Evolutionary conservation across 1,284 basidiomycete species (phyloP).

Genomic region (Leccinum subspadiceum): DNA sequence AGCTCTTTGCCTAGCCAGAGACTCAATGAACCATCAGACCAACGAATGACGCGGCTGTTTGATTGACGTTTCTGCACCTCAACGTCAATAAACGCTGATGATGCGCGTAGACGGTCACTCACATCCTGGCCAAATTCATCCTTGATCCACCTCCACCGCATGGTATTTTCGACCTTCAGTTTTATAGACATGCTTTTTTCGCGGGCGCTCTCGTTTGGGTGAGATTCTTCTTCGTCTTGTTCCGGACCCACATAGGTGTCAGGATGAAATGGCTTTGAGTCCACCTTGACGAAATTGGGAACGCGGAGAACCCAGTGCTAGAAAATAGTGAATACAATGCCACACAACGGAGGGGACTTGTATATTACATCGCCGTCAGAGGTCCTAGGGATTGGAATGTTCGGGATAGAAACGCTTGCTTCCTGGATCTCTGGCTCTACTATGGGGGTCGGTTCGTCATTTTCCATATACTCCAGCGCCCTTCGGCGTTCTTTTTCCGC

Average conservation of each 20-base stretch:
- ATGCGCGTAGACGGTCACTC: constrained; percentile 30
- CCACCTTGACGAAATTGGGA: constrained; percentile 82
- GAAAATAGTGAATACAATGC: constrained; percentile 7
- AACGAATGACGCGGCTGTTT: constrained; percentile 83
- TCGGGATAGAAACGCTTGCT: constrained; percentile 73
- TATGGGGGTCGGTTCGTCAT: constrained; percentile 60
- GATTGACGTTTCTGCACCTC: constrained; percentile 69
- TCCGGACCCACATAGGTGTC: constrained; percentile 80
- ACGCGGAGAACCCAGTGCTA: constrained; percentile 82
- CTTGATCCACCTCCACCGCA: constrained; percentile 87
- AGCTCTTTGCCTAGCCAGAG: constrained; percentile 87
- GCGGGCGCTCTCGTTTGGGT: constrained; percentile 52
- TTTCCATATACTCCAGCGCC: constrained; percentile 79
- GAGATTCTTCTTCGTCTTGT: constrained; percentile 66
- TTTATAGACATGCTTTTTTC: constrained; percentile 79
- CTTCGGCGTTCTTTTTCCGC: constrained; percentile 66
- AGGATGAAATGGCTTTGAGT: constrained; percentile 79
- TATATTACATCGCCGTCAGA: constrained; percentile 67
- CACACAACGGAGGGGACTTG: neutral
- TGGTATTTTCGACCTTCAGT: constrained; percentile 86
- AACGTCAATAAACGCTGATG: constrained; percentile 5
- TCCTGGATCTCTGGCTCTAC: constrained; percentile 55
- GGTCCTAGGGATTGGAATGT: constrained; percentile 70
- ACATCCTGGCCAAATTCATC: constrained; percentile 70
- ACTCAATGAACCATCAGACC: constrained; percentile 89